Base-by-base conservation (phyloP, 257 asterid genomes). In the Mentha longifolia region DNA sequence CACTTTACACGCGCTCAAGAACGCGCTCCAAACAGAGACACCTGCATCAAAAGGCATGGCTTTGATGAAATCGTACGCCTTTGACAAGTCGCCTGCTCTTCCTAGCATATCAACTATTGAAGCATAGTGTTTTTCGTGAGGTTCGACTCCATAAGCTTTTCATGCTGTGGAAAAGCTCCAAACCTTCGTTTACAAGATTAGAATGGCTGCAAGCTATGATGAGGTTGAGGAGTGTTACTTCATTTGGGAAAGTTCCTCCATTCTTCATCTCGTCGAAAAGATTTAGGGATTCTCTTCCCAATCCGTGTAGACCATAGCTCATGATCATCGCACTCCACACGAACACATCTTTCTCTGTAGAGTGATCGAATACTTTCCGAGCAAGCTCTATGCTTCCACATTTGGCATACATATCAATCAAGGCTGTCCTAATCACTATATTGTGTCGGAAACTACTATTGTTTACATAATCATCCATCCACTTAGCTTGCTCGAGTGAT, bases 11-110 rank as follows among this genome's bases (percentile, higher is more conserved):
- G 88, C 94, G 41, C 87, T 84, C 75, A 89, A 78, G 2, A 89
- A 85, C 12, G 96, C 86, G 17, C 96, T 88, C 96, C 94, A 89
- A 17, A 89, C 88, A 3, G 92, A 85, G 46, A 76, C 76, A 16
- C 79, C 74, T 0, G 92, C 89, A 42, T 80, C 84, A 22, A 82
- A 28, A 3, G 90, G 86, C 89, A 89, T 82, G 45, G 65, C 57
- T 61, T 9, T 61, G 49, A 89, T 81, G 79, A 89, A 77, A 20
- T 70, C 58, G 35, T 52, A 78, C 2, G 96, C 94, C 78, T 60
- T 75, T 0, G 73, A 81, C 58, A 89, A 42, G 61, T 63, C 37
- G 5, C 94, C 96, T 0, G 84, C 87, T 51, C 90, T 88, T 1
- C 92, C 85, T 35, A 89, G 74, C 78, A 89, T 61, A 61, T 87